phyloP scores from a whole-genome alignment of 2,329 filamentous ascomycete species.

The Immersiporthe knoxdaviesiana region DNA sequence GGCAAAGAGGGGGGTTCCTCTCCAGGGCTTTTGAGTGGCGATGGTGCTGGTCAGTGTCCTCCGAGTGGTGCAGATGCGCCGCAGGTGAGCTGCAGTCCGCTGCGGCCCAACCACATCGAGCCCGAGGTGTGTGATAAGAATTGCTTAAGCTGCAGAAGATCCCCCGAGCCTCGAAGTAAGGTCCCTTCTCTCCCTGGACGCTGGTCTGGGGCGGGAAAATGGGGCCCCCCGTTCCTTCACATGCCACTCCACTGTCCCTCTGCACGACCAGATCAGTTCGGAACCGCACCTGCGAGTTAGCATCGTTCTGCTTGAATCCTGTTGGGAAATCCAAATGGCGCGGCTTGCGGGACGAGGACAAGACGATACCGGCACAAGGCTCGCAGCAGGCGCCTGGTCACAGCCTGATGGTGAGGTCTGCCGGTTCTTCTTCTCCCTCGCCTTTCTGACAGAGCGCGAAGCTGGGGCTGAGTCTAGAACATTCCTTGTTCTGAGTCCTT shows the following conservation, averaged over 20 bases:
- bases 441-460: neutral
- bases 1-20: no score
- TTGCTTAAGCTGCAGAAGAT: neutral
- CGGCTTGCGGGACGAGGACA: conserved; percentile 5
- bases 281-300: neutral
- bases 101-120: neutral
- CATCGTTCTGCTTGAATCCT: conserved; percentile 1
- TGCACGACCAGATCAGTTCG: neutral
- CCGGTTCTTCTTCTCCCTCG: neutral
- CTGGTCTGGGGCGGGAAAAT: neutral
- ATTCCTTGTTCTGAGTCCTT: neutral
- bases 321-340: conserved; percentile 8
- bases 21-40: neutral
- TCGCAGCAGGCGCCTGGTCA: conserved; percentile 2
- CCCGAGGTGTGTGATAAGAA: neutral
- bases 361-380: neutral
- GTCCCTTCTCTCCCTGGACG: neutral
- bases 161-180: neutral
- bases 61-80: neutral
- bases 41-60: neutral
- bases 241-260: neutral
- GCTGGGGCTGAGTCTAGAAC: neutral
- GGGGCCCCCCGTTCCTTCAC: neutral
- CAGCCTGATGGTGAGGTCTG: neutral
- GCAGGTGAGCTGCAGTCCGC: conserved; percentile 2